phyloP scores from a whole-genome alignment of 1,139 yeast species.

The Suhomyces coccinellae region DNA sequence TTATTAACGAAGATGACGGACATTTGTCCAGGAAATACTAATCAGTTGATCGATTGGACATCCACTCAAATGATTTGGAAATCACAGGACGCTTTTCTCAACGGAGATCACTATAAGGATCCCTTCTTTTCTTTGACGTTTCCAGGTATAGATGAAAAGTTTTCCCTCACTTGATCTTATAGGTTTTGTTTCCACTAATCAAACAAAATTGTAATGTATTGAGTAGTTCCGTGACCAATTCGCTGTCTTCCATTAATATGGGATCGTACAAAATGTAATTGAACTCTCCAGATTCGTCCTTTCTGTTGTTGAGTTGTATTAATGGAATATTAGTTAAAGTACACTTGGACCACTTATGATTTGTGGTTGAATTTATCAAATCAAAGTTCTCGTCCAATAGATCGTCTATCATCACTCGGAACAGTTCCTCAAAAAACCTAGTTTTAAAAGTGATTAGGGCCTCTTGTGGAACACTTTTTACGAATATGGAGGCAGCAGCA shows the following conservation, averaged over 20 bases:
- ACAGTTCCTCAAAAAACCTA: slow-evolving; percentile 31
- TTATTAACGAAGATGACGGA: slow-evolving; percentile 55
- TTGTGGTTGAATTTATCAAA: slow-evolving; percentile 28
- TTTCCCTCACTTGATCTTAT: slow-evolving; percentile 14
- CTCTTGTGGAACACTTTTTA: slow-evolving; percentile 15
- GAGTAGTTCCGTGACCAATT: slow-evolving; percentile 20
- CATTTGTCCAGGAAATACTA: slow-evolving; percentile 42
- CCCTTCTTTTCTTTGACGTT: slow-evolving; percentile 17
- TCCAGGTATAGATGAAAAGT: slow-evolving; percentile 4
- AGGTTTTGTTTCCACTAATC: slow-evolving; percentile 33
- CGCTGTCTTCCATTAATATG: slow-evolving; percentile 13
- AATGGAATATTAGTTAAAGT: slow-evolving; percentile 39
- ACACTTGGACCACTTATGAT: slow-evolving; percentile 44
- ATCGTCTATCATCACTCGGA: slow-evolving; percentile 19
- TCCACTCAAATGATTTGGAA: slow-evolving; percentile 36
- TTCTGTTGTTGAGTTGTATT: slow-evolving; percentile 33
- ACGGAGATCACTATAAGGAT: slow-evolving; percentile 21
- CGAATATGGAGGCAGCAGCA: slow-evolving; percentile 1
- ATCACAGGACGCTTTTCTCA: slow-evolving; percentile 15
- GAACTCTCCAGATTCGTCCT: slow-evolving; percentile 36
- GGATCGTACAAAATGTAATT: slow-evolving; percentile 27
- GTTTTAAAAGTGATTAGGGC: slow-evolving; percentile 28
- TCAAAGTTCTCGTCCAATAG: slow-evolving; percentile 17
- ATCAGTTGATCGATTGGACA: slow-evolving; percentile 32
- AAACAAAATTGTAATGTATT: slow-evolving; percentile 30